phyloP scores from a whole-genome alignment of 1,139 yeast species.

The Meyerozyma elateridarum region DNA sequence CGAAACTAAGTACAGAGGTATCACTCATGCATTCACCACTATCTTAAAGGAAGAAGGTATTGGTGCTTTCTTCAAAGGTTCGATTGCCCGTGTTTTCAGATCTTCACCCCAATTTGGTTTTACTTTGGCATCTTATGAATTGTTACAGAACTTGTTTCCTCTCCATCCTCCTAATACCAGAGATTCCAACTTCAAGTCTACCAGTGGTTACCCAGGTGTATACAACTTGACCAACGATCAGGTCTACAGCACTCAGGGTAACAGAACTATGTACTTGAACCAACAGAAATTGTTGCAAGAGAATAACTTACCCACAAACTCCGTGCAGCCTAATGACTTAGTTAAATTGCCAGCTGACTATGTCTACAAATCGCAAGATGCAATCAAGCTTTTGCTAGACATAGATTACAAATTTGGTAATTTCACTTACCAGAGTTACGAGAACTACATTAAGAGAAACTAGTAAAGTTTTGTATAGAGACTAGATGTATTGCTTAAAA shows the following conservation, averaged over 20 bases:
- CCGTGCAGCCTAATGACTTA: slow-evolving; percentile 30
- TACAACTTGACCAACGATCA: slow-evolving; percentile 46
- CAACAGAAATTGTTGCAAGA: slow-evolving; percentile 25
- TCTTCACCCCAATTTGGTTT: slow-evolving; percentile 98
- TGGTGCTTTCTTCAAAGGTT: slow-evolving; percentile 90
- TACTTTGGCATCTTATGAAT: slow-evolving; percentile 92
- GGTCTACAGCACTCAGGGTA: slow-evolving; percentile 33
- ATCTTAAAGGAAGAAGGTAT: slow-evolving; percentile 74
- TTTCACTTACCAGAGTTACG: slow-evolving; percentile 49
- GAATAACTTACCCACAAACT: slow-evolving; percentile 17
- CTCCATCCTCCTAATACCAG: slow-evolving; percentile 44
- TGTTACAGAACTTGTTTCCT: slow-evolving; percentile 52
- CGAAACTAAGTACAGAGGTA: slow-evolving; percentile 72
- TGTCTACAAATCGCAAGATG: slow-evolving; percentile 58
- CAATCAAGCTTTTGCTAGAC: slow-evolving; percentile 57
- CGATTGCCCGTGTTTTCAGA: slow-evolving; percentile 89
- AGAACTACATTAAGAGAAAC: slow-evolving; percentile 39
- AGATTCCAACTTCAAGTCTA: slow-evolving; percentile 42
- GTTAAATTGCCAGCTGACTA: slow-evolving; percentile 45
- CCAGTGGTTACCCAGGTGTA: slow-evolving; percentile 45
- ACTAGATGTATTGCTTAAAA: slow-evolving; percentile 1
- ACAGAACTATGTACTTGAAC: slow-evolving; percentile 34
- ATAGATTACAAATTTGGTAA: slow-evolving; percentile 58
- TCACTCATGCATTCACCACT: slow-evolving; percentile 68
- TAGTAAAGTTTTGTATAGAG: slow-evolving; percentile 3